These are phyloP conservation scores for Staphylotrichum longicolle DNA, from an alignment of 495 filamentous ascomycete species.

Conservation along the genomic window DNA sequence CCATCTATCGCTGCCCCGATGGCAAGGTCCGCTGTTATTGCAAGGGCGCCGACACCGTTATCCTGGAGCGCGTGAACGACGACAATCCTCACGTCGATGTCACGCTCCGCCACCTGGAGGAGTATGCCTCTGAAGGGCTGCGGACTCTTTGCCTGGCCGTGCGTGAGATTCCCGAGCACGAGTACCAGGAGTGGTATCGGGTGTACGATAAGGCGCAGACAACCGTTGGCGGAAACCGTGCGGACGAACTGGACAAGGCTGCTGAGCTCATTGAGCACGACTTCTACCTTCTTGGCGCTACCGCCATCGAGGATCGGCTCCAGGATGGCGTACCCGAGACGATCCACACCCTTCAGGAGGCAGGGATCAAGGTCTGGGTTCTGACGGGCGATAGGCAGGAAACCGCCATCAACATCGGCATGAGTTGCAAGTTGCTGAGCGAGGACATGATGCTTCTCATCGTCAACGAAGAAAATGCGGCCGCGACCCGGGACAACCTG, in stretches of 20 bases:
- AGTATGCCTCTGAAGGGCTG: slow-evolving; percentile 95
- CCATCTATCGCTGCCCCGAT: slow-evolving; percentile 94
- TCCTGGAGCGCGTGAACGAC: slow-evolving; percentile 79
- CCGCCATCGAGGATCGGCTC: slow-evolving; percentile 94
- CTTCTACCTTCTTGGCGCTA: slow-evolving; percentile 87
- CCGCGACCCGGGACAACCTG: slow-evolving; percentile 77
- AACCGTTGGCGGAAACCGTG: slow-evolving; percentile 86
- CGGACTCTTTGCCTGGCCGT: slow-evolving; percentile 93
- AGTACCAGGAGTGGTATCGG: slow-evolving; percentile 83
- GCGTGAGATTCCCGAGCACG: slow-evolving; percentile 88
- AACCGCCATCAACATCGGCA: slow-evolving; percentile 99
- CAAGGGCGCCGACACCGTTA: slow-evolving; percentile 98
- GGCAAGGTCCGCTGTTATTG: slow-evolving; percentile 90
- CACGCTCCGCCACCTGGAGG: slow-evolving; percentile 91
- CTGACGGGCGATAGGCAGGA: slow-evolving; percentile 97
- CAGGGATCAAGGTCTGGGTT: slow-evolving; percentile 99
- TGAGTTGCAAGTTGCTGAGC: slow-evolving; percentile 98
- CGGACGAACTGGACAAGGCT: slow-evolving; percentile 95
- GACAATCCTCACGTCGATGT: slow-evolving; percentile 79
- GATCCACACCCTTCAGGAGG: slow-evolving; percentile 94
- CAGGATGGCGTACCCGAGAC: slow-evolving; percentile 99
- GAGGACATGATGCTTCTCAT: slow-evolving; percentile 99
- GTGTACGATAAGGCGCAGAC: slow-evolving; percentile 88
- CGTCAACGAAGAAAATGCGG: slow-evolving; percentile 81
- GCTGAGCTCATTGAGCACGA: slow-evolving; percentile 92